These are phyloP conservation scores for Apiotrichum akiyoshidainum DNA, from an alignment of 1,284 basidiomycete genomes.

Conservation along the genomic window DNA sequence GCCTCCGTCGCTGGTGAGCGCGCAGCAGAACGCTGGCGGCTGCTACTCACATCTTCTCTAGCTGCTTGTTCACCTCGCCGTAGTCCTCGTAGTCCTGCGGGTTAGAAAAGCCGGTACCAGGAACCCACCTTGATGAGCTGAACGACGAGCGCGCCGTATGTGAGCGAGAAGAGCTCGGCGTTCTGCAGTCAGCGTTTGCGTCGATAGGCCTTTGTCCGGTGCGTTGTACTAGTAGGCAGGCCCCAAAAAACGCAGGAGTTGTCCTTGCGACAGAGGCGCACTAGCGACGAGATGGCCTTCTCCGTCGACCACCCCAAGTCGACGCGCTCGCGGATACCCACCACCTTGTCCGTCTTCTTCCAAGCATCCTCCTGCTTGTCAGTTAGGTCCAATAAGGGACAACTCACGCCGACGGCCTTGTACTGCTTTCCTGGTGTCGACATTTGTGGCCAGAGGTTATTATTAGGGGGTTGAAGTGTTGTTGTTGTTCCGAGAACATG, in stretches of 20 bases:
- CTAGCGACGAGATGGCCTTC: too few species aligned
- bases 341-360: slow-evolving; percentile 90
- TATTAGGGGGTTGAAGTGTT: not conserved
- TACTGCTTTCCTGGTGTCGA: slow-evolving; percentile 40
- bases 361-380: slow-evolving; percentile 71
- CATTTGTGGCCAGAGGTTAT: slow-evolving; percentile 11
- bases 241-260: too few species aligned
- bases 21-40: not conserved
- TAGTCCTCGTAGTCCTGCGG: slow-evolving; percentile 90
- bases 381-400: not conserved
- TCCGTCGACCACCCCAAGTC: too few species aligned
- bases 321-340: slow-evolving; percentile 37
- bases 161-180: slow-evolving; percentile 93
- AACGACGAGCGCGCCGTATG: slow-evolving; percentile 95
- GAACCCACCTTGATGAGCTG: slow-evolving; percentile 76
- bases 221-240: too few species aligned
- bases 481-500: not conserved
- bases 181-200: slow-evolving; percentile 52
- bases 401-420: slow-evolving; percentile 47
- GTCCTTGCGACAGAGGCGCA: too few species aligned
- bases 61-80: slow-evolving; percentile 66
- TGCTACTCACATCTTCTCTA: slow-evolving; percentile 59
- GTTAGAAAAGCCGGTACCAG: not conserved
- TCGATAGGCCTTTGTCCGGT: too few species aligned
- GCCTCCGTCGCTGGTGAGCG: too few species aligned